These are phyloP conservation scores for Penicillium brevicompactum DNA, from an alignment of 2,329 filamentous ascomycete species.

Conservation along the genomic window DNA sequence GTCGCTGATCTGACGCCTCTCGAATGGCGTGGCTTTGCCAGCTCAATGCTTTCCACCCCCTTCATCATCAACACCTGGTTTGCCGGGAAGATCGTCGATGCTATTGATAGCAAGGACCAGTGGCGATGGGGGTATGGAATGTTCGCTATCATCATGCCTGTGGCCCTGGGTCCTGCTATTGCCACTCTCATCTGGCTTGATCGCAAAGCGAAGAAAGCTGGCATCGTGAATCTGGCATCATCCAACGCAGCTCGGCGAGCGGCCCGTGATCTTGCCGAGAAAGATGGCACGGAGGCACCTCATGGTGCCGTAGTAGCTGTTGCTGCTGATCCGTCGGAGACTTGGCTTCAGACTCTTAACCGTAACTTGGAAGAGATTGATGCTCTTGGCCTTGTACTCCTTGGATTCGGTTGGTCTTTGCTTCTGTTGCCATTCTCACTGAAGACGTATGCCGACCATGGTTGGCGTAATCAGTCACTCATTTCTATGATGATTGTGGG, in stretches of 20 bases:
- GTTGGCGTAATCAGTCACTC: background rate
- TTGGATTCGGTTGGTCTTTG: background rate
- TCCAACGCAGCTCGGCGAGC: background rate
- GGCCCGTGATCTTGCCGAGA: background rate
- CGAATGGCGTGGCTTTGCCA: conserved; percentile 5
- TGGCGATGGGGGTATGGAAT: conserved; percentile 3
- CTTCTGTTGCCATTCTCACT: conserved; percentile 1
- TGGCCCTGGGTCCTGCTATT: background rate
- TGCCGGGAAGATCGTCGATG: conserved; percentile 3
- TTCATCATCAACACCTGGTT: conserved; percentile 7
- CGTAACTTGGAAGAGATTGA: background rate
- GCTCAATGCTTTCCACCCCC: conserved; percentile 1
- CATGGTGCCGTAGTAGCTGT: background rate
- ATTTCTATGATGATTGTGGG: conserved; percentile 2
- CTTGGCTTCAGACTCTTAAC: background rate
- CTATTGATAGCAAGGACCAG: background rate
- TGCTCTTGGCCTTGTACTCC: background rate
- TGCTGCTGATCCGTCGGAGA: background rate
- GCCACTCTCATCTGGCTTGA: background rate
- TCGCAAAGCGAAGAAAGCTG: conserved; percentile 1
- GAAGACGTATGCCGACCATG: background rate
- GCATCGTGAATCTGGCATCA: background rate
- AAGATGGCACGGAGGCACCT: background rate
- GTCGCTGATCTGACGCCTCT: conserved; percentile 2
- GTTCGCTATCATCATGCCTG: conserved; percentile 4